Evolutionary conservation across 805 yeast genomes (phyloP).

Genomic region (Nakazawaea peltata): DNA sequence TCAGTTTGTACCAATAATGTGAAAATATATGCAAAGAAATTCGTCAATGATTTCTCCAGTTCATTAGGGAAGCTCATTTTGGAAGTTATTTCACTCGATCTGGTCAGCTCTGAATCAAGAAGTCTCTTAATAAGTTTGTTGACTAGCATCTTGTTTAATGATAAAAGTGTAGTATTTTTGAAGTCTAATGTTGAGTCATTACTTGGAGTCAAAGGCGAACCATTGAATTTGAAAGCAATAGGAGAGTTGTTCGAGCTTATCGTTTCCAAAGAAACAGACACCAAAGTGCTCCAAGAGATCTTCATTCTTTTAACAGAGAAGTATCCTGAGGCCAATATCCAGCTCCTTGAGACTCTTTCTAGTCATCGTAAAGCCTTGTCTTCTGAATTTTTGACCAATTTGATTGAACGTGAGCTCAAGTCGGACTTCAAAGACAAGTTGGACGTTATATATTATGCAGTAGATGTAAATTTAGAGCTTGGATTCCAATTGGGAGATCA

Average conservation of each 20-base stretch:
- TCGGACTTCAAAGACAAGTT: slow-evolving; percentile 25
- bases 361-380: slow-evolving; percentile 46
- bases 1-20: slow-evolving; percentile 2
- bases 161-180: slow-evolving; percentile 17
- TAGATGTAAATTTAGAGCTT: slow-evolving; percentile 50
- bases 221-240: too few species aligned
- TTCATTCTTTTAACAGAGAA: slow-evolving; percentile 32
- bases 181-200: slow-evolving; percentile 20
- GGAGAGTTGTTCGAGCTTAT: slow-evolving; percentile 23
- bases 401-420: slow-evolving; percentile 26
- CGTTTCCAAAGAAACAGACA: slow-evolving; percentile 23
- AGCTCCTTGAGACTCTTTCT: slow-evolving; percentile 38
- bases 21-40: slow-evolving; percentile 14
- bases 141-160: slow-evolving; percentile 21
- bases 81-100: too few species aligned
- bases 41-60: slow-evolving; percentile 17
- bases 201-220: too few species aligned
- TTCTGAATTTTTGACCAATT: slow-evolving; percentile 34
- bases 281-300: slow-evolving; percentile 36
- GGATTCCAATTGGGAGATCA: slow-evolving; percentile 36
- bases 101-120: too few species aligned
- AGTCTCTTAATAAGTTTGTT: too few species aligned
- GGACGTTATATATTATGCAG: slow-evolving; percentile 36
- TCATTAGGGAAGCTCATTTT: too few species aligned
- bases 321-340: slow-evolving; percentile 32